A percentile compares a stretch with the other conserved stretches of the same genome.
Evolutionary conservation across 352 stramenopile genomes (phyloP).

Genomic region (Phytophthora vignae): DNA sequence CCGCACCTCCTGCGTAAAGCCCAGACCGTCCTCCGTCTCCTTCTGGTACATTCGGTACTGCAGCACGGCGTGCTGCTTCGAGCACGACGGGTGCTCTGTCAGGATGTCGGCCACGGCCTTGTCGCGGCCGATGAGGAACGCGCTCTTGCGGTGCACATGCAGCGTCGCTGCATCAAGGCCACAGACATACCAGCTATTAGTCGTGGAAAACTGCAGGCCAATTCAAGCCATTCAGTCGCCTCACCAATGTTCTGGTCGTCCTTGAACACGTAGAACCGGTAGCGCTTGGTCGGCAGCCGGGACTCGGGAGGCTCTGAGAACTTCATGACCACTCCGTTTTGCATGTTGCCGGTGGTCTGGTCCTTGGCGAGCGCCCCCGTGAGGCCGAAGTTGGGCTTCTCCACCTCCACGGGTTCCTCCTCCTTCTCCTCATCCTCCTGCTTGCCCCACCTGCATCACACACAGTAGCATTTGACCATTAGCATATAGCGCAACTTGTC

Average conservation of each 20-base stretch:
- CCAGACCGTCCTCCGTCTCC: slow-evolving; percentile 61
- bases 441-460: slow-evolving; percentile 69
- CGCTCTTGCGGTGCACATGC: slow-evolving; percentile 96
- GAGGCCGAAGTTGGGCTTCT: slow-evolving; percentile 98
- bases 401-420: slow-evolving; percentile 71
- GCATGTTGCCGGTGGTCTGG: slow-evolving; percentile 93
- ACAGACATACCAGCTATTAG: slow-evolving; percentile 9
- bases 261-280: slow-evolving; percentile 98
- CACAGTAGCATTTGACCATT: not conserved
- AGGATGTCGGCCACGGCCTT: slow-evolving; percentile 95
- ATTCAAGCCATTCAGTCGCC: slow-evolving; percentile 7
- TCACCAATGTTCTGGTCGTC: slow-evolving; percentile 81
- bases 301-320: slow-evolving; percentile 97
- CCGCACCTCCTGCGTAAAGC: slow-evolving; percentile 70
- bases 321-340: slow-evolving; percentile 98
- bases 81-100: slow-evolving; percentile 95
- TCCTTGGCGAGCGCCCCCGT: slow-evolving; percentile 97
- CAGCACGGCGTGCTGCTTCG: slow-evolving; percentile 98
- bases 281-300: slow-evolving; percentile 90
- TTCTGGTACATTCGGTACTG: slow-evolving; percentile 93
- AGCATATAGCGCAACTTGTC: not conserved
- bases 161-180: slow-evolving; percentile 87
- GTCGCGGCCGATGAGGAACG: slow-evolving; percentile 95
- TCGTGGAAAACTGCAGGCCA: too few species aligned
- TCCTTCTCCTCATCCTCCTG: slow-evolving; percentile 67